A percentile compares a stretch with the other conserved stretches of the same genome.
phyloP scores from a whole-genome alignment of 805 yeast species.

The Ogataea parapolymorpha region DNA sequence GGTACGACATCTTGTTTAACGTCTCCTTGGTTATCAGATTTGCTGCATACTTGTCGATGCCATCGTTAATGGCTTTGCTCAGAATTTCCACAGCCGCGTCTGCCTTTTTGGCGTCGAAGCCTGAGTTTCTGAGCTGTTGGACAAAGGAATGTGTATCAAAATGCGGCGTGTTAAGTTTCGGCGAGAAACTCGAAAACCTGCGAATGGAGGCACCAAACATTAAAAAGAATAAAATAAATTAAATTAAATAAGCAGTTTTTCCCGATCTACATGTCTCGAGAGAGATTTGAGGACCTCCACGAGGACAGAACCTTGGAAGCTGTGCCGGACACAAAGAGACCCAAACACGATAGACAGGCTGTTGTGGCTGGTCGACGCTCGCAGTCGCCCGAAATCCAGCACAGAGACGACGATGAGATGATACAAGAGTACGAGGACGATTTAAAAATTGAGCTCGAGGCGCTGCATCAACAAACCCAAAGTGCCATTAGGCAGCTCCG shows the following conservation, averaged over 20 bases:
- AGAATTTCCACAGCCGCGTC: slow-evolving; percentile 75
- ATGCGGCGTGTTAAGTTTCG: slow-evolving; percentile 29
- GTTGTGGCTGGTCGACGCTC: neutral
- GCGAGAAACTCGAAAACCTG: neutral
- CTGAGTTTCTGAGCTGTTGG: slow-evolving; percentile 55
- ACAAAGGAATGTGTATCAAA: slow-evolving; percentile 79
- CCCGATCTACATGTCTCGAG: slow-evolving; percentile 3
- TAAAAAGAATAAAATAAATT: neutral
- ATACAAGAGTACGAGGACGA: slow-evolving; percentile 34
- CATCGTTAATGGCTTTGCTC: slow-evolving; percentile 72
- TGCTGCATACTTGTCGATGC: slow-evolving; percentile 68
- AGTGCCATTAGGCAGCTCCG: slow-evolving; percentile 31
- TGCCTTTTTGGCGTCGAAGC: slow-evolving; percentile 74
- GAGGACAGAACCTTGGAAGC: neutral
- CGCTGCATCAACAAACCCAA: slow-evolving; percentile 41
- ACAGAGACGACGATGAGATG: slow-evolving; percentile 9
- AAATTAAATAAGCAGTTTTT: neutral
- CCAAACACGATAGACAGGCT: neutral
- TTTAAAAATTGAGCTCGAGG: slow-evolving; percentile 36
- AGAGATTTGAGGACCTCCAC: slow-evolving; percentile 1
- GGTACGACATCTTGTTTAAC: slow-evolving; percentile 80
- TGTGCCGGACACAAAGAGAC: neutral
- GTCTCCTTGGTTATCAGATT: slow-evolving; percentile 84
- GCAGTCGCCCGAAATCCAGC: neutral
- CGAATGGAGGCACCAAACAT: slow-evolving; percentile 1